These are phyloP conservation scores for Orbilia brochopaga DNA, from an alignment of 2,329 filamentous ascomycete genomes.

Conservation along the genomic window DNA sequence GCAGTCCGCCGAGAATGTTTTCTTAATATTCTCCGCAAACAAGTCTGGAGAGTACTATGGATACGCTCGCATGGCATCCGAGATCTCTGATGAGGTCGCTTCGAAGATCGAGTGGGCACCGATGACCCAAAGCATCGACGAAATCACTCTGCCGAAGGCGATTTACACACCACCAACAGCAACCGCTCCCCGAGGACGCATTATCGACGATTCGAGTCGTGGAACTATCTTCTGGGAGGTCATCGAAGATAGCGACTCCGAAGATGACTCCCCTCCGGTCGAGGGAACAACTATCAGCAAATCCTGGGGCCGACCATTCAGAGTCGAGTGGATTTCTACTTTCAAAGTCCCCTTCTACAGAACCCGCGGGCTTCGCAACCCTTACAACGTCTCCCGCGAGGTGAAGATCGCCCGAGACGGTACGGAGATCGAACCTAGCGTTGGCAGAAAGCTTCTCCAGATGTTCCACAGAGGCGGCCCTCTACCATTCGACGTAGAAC, in stretches of 20 bases:
- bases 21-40: constrained; percentile 92
- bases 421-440: constrained; percentile 83
- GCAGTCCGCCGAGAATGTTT: constrained; percentile 80
- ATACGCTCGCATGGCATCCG: constrained; percentile 86
- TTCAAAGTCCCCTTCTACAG: constrained; percentile 84
- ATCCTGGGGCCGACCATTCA: constrained; percentile 89
- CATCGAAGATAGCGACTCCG: constrained; percentile 64
- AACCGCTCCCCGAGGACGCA: constrained; percentile 77
- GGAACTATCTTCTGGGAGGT: constrained; percentile 98
- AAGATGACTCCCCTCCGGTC: constrained; percentile 60
- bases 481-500: constrained; percentile 40
- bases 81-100: constrained; percentile 77
- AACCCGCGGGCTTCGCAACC: constrained; percentile 83
- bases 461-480: constrained; percentile 71
- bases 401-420: constrained; percentile 96
- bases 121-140: constrained; percentile 66
- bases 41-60: constrained; percentile 98
- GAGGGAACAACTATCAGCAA: constrained; percentile 61
- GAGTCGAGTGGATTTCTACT: constrained; percentile 87
- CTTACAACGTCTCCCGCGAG: constrained; percentile 93
- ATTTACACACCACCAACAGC: constrained; percentile 80
- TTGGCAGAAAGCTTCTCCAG: constrained; percentile 76
- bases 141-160: constrained; percentile 72
- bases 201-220: constrained; percentile 90
- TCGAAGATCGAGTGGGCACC: constrained; percentile 73